phyloP scores from a whole-genome alignment of 176 grass and related monocot genomes.

The Rhynchospora pubera region DNA sequence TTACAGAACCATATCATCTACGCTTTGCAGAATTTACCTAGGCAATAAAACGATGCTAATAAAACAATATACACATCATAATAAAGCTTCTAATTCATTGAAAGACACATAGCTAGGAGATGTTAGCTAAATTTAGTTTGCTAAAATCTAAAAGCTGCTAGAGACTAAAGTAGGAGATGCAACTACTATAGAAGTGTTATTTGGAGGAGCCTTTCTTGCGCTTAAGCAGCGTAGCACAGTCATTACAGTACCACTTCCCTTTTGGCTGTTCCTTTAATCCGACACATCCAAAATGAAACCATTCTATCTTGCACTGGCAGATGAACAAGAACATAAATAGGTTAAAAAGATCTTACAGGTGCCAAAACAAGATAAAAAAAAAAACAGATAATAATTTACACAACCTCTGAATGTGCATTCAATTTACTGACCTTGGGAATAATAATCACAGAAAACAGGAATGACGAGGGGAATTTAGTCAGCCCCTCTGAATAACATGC shows the following conservation, averaged over 20 bases:
- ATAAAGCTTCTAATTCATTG: background rate
- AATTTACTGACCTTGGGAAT: background rate
- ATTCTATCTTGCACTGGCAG: slow-evolving; percentile 94
- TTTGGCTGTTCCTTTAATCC: slow-evolving; percentile 91
- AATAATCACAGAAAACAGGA: background rate
- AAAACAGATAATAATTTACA: background rate
- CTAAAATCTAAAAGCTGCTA: background rate
- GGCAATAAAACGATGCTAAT: background rate
- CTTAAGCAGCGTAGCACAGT: slow-evolving; percentile 58
- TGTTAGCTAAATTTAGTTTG: background rate
- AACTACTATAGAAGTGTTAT: background rate
- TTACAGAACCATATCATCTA: background rate
- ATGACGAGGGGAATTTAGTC: background rate
- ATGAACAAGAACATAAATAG: slow-evolving; percentile 2
- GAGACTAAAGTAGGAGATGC: background rate
- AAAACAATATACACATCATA: background rate
- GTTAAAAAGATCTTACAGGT: background rate
- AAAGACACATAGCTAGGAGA: background rate
- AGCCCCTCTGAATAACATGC: background rate
- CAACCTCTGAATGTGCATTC: background rate
- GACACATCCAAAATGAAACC: slow-evolving; percentile 92
- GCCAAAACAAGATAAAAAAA: background rate
- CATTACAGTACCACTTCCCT: slow-evolving; percentile 93
- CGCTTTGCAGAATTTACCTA: background rate
- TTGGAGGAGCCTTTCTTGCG: slow-evolving; percentile 72